These are phyloP conservation scores for Populus davidiana DNA, from an alignment of 345 rosid genomes.

Conservation along the genomic window DNA sequence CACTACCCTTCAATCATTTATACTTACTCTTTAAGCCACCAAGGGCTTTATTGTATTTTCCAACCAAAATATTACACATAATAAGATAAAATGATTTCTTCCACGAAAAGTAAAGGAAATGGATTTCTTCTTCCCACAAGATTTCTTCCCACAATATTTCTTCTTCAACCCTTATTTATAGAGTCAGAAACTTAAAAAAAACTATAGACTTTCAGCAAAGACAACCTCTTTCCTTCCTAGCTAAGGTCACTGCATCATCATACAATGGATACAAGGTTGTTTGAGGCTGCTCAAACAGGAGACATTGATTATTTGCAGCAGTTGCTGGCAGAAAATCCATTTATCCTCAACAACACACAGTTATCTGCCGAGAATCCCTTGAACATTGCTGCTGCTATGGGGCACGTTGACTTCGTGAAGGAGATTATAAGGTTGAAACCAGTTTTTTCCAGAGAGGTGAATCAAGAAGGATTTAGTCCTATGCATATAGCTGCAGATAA, in stretches of 20 bases:
- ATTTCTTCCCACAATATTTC: neutral
- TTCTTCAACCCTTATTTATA: neutral
- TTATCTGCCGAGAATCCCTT: slow-evolving; percentile 25
- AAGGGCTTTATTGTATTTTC: too few relatives aligned
- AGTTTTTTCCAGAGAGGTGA: neutral
- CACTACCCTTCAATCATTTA: too few relatives aligned
- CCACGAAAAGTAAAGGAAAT: neutral
- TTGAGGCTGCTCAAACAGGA: slow-evolving; percentile 26
- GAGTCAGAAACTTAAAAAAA: too few relatives aligned
- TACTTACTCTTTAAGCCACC: too few relatives aligned
- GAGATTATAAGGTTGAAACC: slow-evolving; percentile 10
- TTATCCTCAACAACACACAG: slow-evolving; percentile 8
- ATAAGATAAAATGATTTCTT: neutral
- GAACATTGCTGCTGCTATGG: slow-evolving; percentile 18
- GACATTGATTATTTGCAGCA: slow-evolving; percentile 12
- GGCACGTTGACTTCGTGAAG: slow-evolving; percentile 8
- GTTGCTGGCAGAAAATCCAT: slow-evolving; percentile 26
- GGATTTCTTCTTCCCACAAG: neutral
- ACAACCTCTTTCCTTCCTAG: neutral
- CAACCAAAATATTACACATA: too few relatives aligned
- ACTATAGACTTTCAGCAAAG: neutral
- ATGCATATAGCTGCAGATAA: slow-evolving; percentile 16
- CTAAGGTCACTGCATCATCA: neutral
- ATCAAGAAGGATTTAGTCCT: slow-evolving; percentile 11
- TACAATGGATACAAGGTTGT: slow-evolving; percentile 23